Conservation (phyloP, 2,329 filamentous ascomycete species). For the Xylaria sp. region DNA sequence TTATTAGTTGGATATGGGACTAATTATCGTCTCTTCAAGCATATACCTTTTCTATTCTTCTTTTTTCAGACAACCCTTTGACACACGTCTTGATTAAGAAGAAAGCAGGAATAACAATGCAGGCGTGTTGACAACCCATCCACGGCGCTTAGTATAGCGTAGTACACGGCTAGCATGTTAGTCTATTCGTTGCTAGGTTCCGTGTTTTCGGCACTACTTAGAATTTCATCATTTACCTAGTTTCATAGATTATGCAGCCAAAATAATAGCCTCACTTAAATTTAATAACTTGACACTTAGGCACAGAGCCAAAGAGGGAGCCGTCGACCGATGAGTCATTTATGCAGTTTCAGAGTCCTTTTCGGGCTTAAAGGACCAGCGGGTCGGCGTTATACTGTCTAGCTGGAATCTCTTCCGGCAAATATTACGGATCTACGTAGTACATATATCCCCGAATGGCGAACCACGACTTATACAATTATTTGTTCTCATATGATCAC, state of each 20-base stretch:
- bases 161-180: too few relatives aligned
- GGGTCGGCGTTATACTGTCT: not conserved
- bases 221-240: not conserved
- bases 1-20: conserved; percentile 41
- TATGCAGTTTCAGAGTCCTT: not conserved
- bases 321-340: not conserved
- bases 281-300: not conserved
- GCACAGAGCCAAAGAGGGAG: not conserved
- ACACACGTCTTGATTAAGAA: not conserved
- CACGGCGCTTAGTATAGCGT: not conserved
- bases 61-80: not conserved
- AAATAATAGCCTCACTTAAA: not conserved
- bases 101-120: not conserved
- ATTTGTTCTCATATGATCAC: not conserved
- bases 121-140: not conserved
- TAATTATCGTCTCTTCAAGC: conserved; percentile 9
- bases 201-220: not conserved
- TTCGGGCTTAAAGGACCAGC: not conserved
- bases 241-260: not conserved
- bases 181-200: not conserved
- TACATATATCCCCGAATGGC: not conserved
- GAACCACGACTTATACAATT: not conserved
- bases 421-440: not conserved
- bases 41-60: conserved; percentile 47
- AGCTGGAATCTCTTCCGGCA: not conserved